These are phyloP conservation scores for Aureobasidium sp. DNA, from an alignment of 2,329 filamentous ascomycete genomes.

Conservation along the genomic window DNA sequence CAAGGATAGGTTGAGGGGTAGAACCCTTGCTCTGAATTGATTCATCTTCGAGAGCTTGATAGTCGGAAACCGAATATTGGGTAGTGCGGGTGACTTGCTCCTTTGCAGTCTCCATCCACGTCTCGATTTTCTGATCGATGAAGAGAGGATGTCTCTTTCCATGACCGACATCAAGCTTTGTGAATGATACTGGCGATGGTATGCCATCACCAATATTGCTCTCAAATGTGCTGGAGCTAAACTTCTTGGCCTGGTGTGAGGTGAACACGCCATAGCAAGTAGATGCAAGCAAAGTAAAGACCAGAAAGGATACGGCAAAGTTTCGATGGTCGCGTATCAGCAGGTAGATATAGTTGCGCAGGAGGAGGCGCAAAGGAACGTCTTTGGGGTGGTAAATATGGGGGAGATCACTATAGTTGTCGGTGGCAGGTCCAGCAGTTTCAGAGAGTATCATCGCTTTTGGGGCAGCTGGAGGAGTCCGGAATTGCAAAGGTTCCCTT, in stretches of 20 bases:
- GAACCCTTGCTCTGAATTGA: too few species aligned
- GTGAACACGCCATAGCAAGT: background rate
- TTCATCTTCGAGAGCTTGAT: too few species aligned
- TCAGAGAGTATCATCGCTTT: too few species aligned
- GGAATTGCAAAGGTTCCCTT: background rate
- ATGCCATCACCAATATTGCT: background rate
- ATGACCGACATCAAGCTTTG: background rate
- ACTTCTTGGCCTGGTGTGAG: too few species aligned
- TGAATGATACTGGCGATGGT: too few species aligned
- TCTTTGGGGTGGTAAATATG: conserved; percentile 32
- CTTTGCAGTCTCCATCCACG: background rate
- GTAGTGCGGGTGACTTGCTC: background rate
- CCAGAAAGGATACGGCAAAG: background rate
- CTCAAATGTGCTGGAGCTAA: too few species aligned
- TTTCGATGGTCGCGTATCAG: conserved; percentile 43
- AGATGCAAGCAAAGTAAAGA: background rate
- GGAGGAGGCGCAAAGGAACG: conserved; percentile 45
- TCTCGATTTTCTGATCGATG: too few species aligned
- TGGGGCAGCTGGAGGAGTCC: background rate
- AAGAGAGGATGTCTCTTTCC: conserved; percentile 3
- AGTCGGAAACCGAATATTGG: too few species aligned
- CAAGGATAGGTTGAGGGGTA: too few species aligned
- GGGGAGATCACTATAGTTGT: conserved; percentile 22
- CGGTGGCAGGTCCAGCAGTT: background rate
- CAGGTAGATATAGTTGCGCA: conserved; percentile 48